A percentile compares a stretch with the other conserved stretches of the same genome.
phyloP scores from a whole-genome alignment of 2,329 filamentous ascomycete species.

The Penicillium thymicola region DNA sequence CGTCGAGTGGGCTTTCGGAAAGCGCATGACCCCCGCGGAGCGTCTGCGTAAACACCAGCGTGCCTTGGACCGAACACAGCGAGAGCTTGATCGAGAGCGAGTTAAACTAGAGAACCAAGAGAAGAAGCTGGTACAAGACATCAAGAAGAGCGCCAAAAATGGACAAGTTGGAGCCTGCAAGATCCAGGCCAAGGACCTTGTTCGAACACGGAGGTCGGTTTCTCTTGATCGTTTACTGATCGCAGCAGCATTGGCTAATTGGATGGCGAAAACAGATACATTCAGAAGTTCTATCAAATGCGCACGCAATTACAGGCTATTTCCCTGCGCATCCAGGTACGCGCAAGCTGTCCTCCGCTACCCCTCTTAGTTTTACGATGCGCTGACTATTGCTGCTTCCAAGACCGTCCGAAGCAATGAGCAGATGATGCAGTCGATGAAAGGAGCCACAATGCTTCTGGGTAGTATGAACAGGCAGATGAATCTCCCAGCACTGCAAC shows the following conservation, averaged over 20 bases:
- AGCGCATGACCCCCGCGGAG: slow-evolving; percentile 91
- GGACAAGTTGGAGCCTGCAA: slow-evolving; percentile 98
- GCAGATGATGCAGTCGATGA: slow-evolving; percentile 99
- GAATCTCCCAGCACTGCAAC: slow-evolving; percentile 91
- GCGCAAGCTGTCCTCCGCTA: slow-evolving; percentile 9
- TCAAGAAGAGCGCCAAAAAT: slow-evolving; percentile 98
- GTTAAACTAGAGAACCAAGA: slow-evolving; percentile 98
- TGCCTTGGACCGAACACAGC: slow-evolving; percentile 93
- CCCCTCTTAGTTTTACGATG: slow-evolving; percentile 1
- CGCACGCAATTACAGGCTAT: slow-evolving; percentile 95
- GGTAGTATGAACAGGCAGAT: slow-evolving; percentile 97
- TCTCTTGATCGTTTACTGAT: background rate
- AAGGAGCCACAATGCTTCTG: slow-evolving; percentile 86
- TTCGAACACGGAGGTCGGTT: slow-evolving; percentile 74
- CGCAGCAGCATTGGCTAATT: background rate
- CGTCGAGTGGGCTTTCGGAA: slow-evolving; percentile 98
- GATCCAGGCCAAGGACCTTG: slow-evolving; percentile 96
- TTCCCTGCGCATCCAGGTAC: slow-evolving; percentile 85
- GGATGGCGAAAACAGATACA: slow-evolving; percentile 60
- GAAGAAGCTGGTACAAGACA: slow-evolving; percentile 92
- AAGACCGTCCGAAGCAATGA: slow-evolving; percentile 97
- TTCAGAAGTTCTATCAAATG: slow-evolving; percentile 99
- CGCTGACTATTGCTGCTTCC: slow-evolving; percentile 9
- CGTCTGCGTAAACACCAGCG: slow-evolving; percentile 72
- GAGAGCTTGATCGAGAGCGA: slow-evolving; percentile 90